A percentile compares a stretch with the other conserved stretches of the same genome.
phyloP scores from a whole-genome alignment of 2,329 filamentous ascomycete species.

The Fusarium dimerum region DNA sequence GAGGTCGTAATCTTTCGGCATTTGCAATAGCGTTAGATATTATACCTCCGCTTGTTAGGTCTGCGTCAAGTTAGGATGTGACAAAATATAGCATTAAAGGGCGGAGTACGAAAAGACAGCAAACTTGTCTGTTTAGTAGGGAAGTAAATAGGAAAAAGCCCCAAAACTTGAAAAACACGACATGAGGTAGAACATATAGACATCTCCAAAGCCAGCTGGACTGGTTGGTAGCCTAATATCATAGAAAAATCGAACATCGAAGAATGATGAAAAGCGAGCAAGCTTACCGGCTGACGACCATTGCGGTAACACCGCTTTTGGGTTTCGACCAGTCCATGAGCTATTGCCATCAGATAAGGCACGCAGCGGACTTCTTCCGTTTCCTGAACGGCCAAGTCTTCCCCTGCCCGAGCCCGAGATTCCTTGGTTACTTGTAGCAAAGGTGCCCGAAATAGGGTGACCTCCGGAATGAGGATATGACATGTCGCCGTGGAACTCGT shows the following conservation, averaged over 20 bases:
- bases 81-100: background rate
- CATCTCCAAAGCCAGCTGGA: background rate
- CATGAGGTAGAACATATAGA: background rate
- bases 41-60: conserved; percentile 66
- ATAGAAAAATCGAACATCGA: no score
- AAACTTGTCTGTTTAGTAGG: background rate
- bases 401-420: conserved; percentile 85
- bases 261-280: no score
- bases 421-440: conserved; percentile 54
- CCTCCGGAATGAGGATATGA: conserved; percentile 20
- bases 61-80: conserved; percentile 18
- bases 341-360: conserved; percentile 60
- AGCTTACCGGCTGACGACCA: conserved; percentile 50
- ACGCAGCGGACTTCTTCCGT: conserved; percentile 63
- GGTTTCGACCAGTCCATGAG: conserved; percentile 53
- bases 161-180: background rate
- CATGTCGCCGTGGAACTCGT: conserved; percentile 35
- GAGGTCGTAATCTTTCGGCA: conserved; percentile 68
- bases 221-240: no score
- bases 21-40: conserved; percentile 92
- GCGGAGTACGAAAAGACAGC: background rate
- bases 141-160: background rate
- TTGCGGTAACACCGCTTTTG: conserved; percentile 47
- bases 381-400: conserved; percentile 70
- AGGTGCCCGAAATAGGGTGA: conserved; percentile 47